Evolutionary conservation across 176 grass and related monocot genomes (phyloP).

Genomic region (Carex parvula): DNA sequence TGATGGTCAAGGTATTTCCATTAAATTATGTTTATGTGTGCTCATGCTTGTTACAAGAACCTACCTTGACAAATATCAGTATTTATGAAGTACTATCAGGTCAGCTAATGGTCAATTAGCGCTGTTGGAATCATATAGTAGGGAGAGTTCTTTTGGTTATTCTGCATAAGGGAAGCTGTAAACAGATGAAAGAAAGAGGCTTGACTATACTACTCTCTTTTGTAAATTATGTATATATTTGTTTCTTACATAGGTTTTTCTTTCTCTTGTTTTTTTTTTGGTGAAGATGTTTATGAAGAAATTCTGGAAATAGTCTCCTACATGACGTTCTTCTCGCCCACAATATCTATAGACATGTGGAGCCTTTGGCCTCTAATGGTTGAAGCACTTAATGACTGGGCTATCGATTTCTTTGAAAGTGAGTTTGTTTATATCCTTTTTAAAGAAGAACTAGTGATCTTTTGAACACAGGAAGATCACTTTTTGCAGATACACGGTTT

Average conservation of each 20-base stretch:
- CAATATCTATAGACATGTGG: constrained; percentile 90
- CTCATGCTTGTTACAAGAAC: background rate
- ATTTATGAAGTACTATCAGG: background rate
- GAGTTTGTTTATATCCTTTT: constrained; percentile 18
- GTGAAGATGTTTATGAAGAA: constrained; percentile 91
- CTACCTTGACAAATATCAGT: constrained; percentile 3
- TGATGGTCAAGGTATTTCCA: constrained; percentile 79
- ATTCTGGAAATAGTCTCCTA: constrained; percentile 89
- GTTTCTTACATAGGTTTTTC: constrained; percentile 7
- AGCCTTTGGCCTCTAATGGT: constrained; percentile 87
- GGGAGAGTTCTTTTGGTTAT: background rate
- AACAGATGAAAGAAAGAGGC: background rate
- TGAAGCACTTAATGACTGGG: constrained; percentile 79
- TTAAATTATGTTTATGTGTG: background rate
- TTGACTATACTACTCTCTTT: background rate
- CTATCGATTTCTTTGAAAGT: constrained; percentile 97
- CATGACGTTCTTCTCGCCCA: constrained; percentile 83
- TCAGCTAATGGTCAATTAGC: constrained; percentile 4
- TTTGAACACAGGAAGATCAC: background rate
- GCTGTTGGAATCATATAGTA: background rate
- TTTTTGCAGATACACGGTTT: background rate
- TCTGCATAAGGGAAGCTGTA: background rate
- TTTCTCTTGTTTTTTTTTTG: constrained; percentile 18
- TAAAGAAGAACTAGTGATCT: background rate
- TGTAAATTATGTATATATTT: background rate